These are phyloP conservation scores for Kwoniella bestiolae DNA, from an alignment of 768 basidiomycete species.

Conservation along the genomic window DNA sequence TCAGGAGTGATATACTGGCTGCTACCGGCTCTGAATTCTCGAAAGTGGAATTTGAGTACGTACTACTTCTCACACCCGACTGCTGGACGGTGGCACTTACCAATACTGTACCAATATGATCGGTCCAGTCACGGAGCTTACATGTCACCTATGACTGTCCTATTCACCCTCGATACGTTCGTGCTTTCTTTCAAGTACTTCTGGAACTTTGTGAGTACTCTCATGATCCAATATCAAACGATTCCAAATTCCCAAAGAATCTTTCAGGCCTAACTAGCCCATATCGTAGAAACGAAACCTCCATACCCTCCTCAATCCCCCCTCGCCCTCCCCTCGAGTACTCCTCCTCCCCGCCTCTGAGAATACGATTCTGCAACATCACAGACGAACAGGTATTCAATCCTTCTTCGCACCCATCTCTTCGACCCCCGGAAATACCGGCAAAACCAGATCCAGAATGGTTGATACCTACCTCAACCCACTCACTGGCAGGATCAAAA, in stretches of 20 bases:
- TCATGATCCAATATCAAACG: too few species aligned
- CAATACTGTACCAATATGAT: too few species aligned
- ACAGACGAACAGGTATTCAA: slow-evolving; percentile 6
- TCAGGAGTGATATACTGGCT: slow-evolving; percentile 27
- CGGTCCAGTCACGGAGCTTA: slow-evolving; percentile 33
- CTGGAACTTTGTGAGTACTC: slow-evolving; percentile 18
- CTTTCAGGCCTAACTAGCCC: too few species aligned
- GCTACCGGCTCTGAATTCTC: slow-evolving; percentile 17
- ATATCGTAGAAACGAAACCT: slow-evolving; percentile 17
- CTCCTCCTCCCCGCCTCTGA: slow-evolving; percentile 37
- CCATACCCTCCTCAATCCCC: slow-evolving; percentile 37
- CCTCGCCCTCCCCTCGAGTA: slow-evolving; percentile 39
- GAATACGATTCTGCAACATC: slow-evolving; percentile 27
- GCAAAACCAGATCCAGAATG: background rate
- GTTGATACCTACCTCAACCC: background rate
- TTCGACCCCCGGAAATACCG: background rate
- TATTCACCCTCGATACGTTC: slow-evolving; percentile 33
- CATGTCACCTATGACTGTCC: slow-evolving; percentile 28
- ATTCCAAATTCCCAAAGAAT: too few species aligned
- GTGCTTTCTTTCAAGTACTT: slow-evolving; percentile 24
- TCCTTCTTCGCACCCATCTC: slow-evolving; percentile 27
- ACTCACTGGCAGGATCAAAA: background rate
- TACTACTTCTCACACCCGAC: background rate
- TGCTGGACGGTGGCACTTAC: too few species aligned
- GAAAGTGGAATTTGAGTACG: background rate